Base-by-base conservation (phyloP, 257 asterid species). In the Lantana camara region DNA sequence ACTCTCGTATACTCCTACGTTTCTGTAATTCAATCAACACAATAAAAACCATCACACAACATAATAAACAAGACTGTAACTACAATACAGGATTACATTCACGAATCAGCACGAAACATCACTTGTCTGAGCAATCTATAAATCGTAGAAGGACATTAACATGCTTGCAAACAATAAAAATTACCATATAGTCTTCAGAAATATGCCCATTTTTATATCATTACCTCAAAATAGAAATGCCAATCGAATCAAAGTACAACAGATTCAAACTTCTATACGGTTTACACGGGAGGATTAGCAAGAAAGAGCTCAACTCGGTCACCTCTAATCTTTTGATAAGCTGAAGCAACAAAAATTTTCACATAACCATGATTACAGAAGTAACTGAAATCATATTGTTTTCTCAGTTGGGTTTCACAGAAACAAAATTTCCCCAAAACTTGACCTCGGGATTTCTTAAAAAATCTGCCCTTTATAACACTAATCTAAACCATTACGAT, bases 1-100 rank as follows among this genome's bases (percentile, higher is more conserved):
- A 51, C 64, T 53, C 60, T 46, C 68, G 27, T 13, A 50, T 13
- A 50, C 65, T 13, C 42, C 48, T 50, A 49, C 13, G 11, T 50
- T 65, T 37, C 67, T 34, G 62, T 22, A 40, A 57, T 21, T 32
- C 42, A 55, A 22, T 47, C 27, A n/a, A 52, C 62, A 58, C 62
- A 38, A 51, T 9, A 45, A 29, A 41, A 35, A 32, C 40, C 3
- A 29, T 12, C 9, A 19, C 21, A 69, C 7, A 63, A 19, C 21
- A 69, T 7, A 63, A 21, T 1, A 1, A 13, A 20, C 16, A 23
- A 27, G 16, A 35, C 52, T 35, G 23, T 3, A n/a, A n/a, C n/a
- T n/a, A n/a, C n/a, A n/a, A n/a, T 21, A 45, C 17, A 19, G 17
- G 44, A 17, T 1, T 15, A 42, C 16, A 23, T 22, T 35, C 29